Evolutionary conservation across 2,329 filamentous ascomycete species (phyloP).

Genomic region (Stachybotrys chartarum): DNA sequence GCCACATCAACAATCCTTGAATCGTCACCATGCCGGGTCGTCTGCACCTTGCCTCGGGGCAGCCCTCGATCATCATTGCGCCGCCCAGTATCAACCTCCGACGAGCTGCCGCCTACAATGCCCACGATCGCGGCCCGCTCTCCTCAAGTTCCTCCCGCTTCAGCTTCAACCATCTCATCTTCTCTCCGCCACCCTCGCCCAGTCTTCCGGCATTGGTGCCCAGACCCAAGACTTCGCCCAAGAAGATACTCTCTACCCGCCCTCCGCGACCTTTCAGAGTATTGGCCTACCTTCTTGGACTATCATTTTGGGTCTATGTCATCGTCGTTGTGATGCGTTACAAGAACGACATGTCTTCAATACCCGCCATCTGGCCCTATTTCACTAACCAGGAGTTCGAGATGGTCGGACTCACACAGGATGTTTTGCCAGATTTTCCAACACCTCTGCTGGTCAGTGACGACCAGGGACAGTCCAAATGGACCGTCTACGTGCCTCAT

Average conservation of each 20-base stretch:
- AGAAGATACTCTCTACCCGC: slow-evolving; percentile 36
- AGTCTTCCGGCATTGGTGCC: slow-evolving; percentile 62
- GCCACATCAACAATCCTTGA: slow-evolving; percentile 1
- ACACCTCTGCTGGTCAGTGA: slow-evolving; percentile 67
- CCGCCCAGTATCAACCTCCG: slow-evolving; percentile 53
- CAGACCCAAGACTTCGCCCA: slow-evolving; percentile 48
- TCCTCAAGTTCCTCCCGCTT: slow-evolving; percentile 57
- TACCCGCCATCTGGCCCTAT: slow-evolving; percentile 31
- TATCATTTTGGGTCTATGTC: slow-evolving; percentile 46
- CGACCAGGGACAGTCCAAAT: slow-evolving; percentile 55
- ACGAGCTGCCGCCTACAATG: slow-evolving; percentile 48
- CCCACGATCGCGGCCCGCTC: slow-evolving; percentile 43
- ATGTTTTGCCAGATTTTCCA: slow-evolving; percentile 62
- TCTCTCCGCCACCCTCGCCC: slow-evolving; percentile 63
- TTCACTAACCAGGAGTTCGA: slow-evolving; percentile 49
- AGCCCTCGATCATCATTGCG: slow-evolving; percentile 41
- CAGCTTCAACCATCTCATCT: slow-evolving; percentile 60
- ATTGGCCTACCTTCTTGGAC: slow-evolving; percentile 44
- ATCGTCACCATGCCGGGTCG: slow-evolving; percentile 34
- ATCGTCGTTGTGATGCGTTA: slow-evolving; percentile 19
- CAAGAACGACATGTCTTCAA: slow-evolving; percentile 14
- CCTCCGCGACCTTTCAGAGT: slow-evolving; percentile 51
- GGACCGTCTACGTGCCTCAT: slow-evolving; percentile 75
- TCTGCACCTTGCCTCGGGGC: slow-evolving; percentile 36
- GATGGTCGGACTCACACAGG: slow-evolving; percentile 50